Conservation (phyloP, 2,329 filamentous ascomycete species). For the Stemphylium lycopersici region DNA sequence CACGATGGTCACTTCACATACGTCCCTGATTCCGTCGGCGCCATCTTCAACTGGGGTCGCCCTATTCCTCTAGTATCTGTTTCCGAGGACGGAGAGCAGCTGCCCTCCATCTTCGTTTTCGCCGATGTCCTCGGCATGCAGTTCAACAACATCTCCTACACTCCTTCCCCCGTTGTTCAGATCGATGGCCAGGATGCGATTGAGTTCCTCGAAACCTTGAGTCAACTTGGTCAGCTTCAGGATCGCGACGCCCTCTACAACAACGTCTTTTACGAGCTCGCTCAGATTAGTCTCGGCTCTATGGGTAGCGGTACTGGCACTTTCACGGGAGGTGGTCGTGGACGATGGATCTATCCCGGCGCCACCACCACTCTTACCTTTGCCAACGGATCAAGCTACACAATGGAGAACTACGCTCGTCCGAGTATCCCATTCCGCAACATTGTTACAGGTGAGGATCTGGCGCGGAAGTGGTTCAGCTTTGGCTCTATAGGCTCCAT, state of each 20-base stretch:
- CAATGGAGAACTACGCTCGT: slow-evolving; percentile 53
- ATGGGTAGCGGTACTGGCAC: slow-evolving; percentile 51
- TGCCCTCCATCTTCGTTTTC: slow-evolving; percentile 64
- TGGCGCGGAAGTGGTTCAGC: slow-evolving; percentile 49
- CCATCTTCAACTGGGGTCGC: slow-evolving; percentile 58
- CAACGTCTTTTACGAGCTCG: slow-evolving; percentile 56
- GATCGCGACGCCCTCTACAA: slow-evolving; percentile 65
- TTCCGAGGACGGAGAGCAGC: slow-evolving; percentile 63
- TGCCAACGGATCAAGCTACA: slow-evolving; percentile 51
- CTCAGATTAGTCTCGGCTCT: slow-evolving; percentile 50
- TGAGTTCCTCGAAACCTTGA: slow-evolving; percentile 56
- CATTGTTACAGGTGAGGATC: slow-evolving; percentile 49
- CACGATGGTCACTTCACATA: slow-evolving; percentile 71
- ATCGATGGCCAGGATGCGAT: slow-evolving; percentile 63
- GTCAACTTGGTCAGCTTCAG: slow-evolving; percentile 57
- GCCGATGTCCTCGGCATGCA: slow-evolving; percentile 54
- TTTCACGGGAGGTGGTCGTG: slow-evolving; percentile 54
- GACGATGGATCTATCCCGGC: slow-evolving; percentile 52
- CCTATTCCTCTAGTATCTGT: slow-evolving; percentile 63
- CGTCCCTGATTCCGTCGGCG: slow-evolving; percentile 59
- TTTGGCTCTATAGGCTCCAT: slow-evolving; percentile 22
- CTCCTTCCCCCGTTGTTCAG: slow-evolving; percentile 58
- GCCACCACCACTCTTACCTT: slow-evolving; percentile 53
- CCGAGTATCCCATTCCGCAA: slow-evolving; percentile 48
- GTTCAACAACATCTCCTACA: slow-evolving; percentile 52